A percentile compares a stretch with the other conserved stretches of the same genome.
These are phyloP conservation scores for Xylaria longipes DNA, from an alignment of 495 filamentous ascomycete genomes.

Conservation along the genomic window DNA sequence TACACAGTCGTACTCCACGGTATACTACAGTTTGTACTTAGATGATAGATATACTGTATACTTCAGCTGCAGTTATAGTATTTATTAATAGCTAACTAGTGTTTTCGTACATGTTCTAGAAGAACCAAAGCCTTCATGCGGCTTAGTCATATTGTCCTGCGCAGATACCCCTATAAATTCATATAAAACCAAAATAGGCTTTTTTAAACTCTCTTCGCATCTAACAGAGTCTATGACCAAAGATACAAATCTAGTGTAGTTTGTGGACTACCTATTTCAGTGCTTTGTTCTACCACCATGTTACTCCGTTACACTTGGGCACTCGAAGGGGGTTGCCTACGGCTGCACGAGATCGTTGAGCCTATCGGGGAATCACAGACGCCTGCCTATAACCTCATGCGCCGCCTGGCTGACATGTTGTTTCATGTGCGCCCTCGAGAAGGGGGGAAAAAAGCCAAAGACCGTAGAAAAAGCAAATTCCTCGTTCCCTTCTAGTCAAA, in stretches of 20 bases:
- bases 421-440: constrained; percentile 8
- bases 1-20: neutral
- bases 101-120: neutral
- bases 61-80: neutral
- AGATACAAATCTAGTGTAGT: neutral
- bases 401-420: neutral
- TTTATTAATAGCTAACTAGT: neutral
- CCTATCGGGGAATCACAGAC: neutral
- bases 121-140: neutral
- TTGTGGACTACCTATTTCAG: neutral
- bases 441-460: neutral
- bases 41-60: neutral
- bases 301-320: neutral
- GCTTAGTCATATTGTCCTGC: neutral
- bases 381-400: neutral
- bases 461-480: neutral
- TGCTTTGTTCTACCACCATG: neutral
- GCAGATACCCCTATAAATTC: neutral
- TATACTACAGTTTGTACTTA: neutral
- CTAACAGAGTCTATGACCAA: neutral
- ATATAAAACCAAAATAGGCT: too few relatives aligned
- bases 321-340: neutral
- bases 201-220: neutral
- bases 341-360: neutral
- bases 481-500: neutral